Percentiles rank a stretch among this genome's conserved stretches.
These are phyloP conservation scores for Aspergillus novofumigatus DNA, from an alignment of 2,329 filamentous ascomycete species.

Conservation along the genomic window DNA sequence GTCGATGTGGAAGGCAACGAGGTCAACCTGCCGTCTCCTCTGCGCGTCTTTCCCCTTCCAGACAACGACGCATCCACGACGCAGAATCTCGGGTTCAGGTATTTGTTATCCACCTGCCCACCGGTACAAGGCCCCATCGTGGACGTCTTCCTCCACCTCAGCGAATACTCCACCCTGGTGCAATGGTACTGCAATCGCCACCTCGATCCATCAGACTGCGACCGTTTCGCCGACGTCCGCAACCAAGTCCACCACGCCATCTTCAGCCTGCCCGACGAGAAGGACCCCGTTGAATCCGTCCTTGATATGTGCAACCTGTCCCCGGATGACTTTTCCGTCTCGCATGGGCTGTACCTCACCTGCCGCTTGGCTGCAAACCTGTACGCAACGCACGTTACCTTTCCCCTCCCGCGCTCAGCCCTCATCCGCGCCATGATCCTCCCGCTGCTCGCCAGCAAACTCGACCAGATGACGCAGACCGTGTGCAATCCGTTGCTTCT, in stretches of 20 bases:
- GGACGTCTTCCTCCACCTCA: conserved; percentile 2
- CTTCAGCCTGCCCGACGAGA: conserved; percentile 2
- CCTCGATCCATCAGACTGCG: neutral
- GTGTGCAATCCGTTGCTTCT: neutral
- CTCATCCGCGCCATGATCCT: neutral
- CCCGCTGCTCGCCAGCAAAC: neutral
- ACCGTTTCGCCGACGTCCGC: conserved; percentile 1
- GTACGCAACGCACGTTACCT: conserved; percentile 5
- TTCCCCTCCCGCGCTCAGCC: neutral
- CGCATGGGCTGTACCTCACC: neutral
- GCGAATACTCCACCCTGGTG: conserved; percentile 1
- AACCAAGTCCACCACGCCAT: conserved; percentile 2
- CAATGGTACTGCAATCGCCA: neutral
- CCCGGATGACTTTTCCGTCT: neutral
- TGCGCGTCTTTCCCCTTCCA: neutral
- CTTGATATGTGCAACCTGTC: neutral
- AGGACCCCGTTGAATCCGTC: neutral
- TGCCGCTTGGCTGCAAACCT: neutral
- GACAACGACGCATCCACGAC: neutral
- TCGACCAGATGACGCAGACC: neutral
- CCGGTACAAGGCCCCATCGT: conserved; percentile 1
- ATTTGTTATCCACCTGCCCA: conserved; percentile 1
- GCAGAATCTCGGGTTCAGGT: neutral
- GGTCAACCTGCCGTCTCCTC: conserved; percentile 1
- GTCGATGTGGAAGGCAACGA: neutral